These are phyloP conservation scores for Alopecurus myosuroides DNA, from an alignment of 176 grass and related monocot genomes.

Conservation along the genomic window DNA sequence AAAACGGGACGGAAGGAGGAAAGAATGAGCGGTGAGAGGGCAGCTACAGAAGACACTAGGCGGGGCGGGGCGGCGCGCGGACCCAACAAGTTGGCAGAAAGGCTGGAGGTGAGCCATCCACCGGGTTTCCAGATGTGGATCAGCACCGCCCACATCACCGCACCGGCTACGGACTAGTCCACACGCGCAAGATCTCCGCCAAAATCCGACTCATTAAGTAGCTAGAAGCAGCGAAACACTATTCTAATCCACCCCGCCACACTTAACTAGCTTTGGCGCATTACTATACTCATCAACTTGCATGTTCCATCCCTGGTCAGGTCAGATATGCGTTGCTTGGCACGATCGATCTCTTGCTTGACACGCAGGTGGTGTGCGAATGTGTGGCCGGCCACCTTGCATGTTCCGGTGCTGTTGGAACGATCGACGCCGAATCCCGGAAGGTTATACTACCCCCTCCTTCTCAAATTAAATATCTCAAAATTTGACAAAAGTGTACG, in stretches of 20 bases:
- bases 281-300: no score
- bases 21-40: background rate
- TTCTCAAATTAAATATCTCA: no score
- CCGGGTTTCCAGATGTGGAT: constrained; percentile 17
- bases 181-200: constrained; percentile 20
- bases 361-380: background rate
- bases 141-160: constrained; percentile 26
- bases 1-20: background rate
- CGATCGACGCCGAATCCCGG: background rate
- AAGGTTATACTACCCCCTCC: no score
- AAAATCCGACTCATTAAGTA: constrained; percentile 10
- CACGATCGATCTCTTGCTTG: background rate
- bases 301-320: no score
- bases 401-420: background rate
- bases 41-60: no score
- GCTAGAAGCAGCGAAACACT: constrained; percentile 24
- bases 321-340: no score
- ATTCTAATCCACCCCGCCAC: background rate
- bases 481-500: no score
- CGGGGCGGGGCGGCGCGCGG: no score
- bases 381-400: background rate
- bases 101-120: background rate
- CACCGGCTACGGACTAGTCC: background rate
- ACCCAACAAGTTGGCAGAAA: constrained; percentile 10
- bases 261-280: no score